Evolutionary conservation across 345 rosid species (phyloP), one percentile per base, ranked within the genome.

Genomic region (Salix exigua): DNA sequence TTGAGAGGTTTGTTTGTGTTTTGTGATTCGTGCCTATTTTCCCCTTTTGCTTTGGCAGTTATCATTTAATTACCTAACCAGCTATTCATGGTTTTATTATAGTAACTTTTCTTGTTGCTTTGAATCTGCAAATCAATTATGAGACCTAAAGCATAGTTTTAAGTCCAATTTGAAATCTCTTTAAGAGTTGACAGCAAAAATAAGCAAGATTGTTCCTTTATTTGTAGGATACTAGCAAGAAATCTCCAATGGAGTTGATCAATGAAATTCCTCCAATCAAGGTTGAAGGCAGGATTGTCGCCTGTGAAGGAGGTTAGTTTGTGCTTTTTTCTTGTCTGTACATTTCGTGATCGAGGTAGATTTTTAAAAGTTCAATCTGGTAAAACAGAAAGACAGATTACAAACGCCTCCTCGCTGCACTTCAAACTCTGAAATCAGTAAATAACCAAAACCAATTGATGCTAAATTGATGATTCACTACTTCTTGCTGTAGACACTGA

Each of bases 241-340:
- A 96, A 86, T 93, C 98, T 77, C 99, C 99, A 50, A 93, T 96
- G 99, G 99, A 96, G 79, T 83, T 96, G 86, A 96, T 96, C 80
- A 91, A 89, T 77, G 99, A 96, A 85, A 96, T 96, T 80, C 98
- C 99, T 28, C 99, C 99, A 12, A 88, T 96, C 81, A 93, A 89
- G 82, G 94, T 96, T 79, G 92, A 87, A 82, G 99, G 94, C 83
- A 89, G 98, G 83, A 92, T 93, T 86, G 98, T 88, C 71, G 99
- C 94, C 70, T 93, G 99, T 78, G 99, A 93, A 85, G 99, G 99
- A 89, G 98, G 99, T 96, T 71, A 76, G 89, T 75, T 71, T 70
- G 68, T 71, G 51, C 37, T 51, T 17, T 58, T 51, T 65, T 10
- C 17, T 74, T 62, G 50, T 23, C 38, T 68, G 62, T 18, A 8